A percentile compares a stretch with the other conserved stretches of the same genome.
Conservation (phyloP, 1,284 basidiomycete species). For the Fomitopsis betulina region DNA sequence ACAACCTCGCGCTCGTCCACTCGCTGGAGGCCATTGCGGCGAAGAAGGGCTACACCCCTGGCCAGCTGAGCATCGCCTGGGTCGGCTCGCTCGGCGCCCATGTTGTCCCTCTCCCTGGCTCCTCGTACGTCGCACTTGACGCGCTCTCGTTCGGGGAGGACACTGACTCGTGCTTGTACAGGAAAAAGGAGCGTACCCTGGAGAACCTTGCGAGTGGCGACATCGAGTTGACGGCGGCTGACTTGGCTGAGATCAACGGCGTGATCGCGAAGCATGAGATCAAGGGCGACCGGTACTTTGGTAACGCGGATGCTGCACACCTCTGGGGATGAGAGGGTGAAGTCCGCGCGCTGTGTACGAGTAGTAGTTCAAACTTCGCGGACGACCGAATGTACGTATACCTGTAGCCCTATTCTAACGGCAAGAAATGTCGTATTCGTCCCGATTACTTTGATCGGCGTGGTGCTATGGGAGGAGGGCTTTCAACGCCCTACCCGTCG, state of each 20-base stretch:
- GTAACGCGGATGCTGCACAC: constrained; percentile 16
- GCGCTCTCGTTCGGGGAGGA: not conserved
- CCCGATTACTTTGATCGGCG: no score
- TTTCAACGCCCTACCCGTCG: no score
- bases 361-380: not conserved
- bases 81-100: constrained; percentile 42
- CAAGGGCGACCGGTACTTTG: constrained; percentile 29
- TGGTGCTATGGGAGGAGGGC: no score
- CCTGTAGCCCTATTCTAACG: not conserved
- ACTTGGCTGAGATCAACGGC: constrained; percentile 33
- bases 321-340: constrained; percentile 24
- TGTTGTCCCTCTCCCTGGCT: constrained; percentile 53
- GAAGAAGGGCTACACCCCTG: constrained; percentile 45
- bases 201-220: constrained; percentile 42
- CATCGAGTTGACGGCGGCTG: constrained; percentile 36
- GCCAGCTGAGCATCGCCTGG: constrained; percentile 64
- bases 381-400: not conserved
- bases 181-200: constrained; percentile 33
- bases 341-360: not conserved
- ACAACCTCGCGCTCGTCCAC: constrained; percentile 55
- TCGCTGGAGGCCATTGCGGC: constrained; percentile 39
- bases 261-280: constrained; percentile 23
- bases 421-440: no score
- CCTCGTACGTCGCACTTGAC: constrained; percentile 32
- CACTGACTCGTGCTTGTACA: constrained; percentile 6